Percentiles rank a stretch among this genome's conserved stretches.
Evolutionary conservation across 805 yeast species (phyloP).

Genomic region (Phaffomyces opuntiae): DNA sequence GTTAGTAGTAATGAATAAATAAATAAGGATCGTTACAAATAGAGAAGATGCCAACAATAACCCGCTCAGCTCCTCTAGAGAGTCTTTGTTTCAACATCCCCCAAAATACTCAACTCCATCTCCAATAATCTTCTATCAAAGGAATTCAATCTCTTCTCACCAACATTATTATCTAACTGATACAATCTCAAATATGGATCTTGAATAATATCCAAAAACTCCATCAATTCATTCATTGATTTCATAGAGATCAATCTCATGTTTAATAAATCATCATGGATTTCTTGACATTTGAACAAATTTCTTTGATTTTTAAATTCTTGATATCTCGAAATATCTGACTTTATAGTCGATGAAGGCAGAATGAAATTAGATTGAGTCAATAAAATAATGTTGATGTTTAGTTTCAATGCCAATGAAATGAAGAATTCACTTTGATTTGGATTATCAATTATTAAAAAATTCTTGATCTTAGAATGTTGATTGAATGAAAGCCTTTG

Average conservation of each 20-base stretch:
- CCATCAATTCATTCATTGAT: conserved; percentile 6
- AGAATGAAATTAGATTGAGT: conserved; percentile 11
- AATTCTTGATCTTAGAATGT: conserved; percentile 10
- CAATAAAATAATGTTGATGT: conserved; percentile 13
- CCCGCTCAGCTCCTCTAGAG: no score
- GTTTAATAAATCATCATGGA: conserved; percentile 1
- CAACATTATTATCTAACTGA: conserved; percentile 2
- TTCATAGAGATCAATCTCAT: conserved; percentile 8
- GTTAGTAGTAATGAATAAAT: background rate
- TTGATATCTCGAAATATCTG: conserved; percentile 8
- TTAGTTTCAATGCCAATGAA: conserved; percentile 13
- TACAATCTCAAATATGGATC: conserved; percentile 8
- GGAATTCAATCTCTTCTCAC: background rate
- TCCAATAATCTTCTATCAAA: conserved; percentile 11
- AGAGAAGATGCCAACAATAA: no score
- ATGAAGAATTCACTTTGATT: conserved; percentile 16
- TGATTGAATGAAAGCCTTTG: conserved; percentile 1
- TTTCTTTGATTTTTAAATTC: conserved; percentile 7
- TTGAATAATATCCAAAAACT: conserved; percentile 6
- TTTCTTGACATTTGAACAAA: conserved; percentile 7
- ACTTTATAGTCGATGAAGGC: conserved; percentile 15
- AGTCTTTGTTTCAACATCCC: conserved; percentile 12
- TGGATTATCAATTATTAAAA: conserved; percentile 18
- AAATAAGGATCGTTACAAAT: background rate
- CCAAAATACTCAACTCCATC: conserved; percentile 18